These are phyloP conservation scores for Trametes versicolor DNA, from an alignment of 1,284 basidiomycete species.

Conservation along the genomic window DNA sequence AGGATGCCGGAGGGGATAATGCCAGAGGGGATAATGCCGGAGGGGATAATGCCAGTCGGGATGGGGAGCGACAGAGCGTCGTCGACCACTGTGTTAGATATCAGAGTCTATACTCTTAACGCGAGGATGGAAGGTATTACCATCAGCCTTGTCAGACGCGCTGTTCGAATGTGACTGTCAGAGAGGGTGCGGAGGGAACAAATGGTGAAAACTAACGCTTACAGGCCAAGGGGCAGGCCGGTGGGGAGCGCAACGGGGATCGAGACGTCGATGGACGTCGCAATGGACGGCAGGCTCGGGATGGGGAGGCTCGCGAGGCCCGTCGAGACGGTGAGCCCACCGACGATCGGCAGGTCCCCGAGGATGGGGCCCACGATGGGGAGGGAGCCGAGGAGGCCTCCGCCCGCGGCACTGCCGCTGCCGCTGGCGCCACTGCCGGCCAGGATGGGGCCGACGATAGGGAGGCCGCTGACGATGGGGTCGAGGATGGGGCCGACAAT, in stretches of 20 bases:
- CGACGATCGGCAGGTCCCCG: not conserved
- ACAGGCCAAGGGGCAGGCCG: constrained; percentile 1
- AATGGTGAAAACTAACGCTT: too few relatives aligned
- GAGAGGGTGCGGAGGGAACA: too few relatives aligned
- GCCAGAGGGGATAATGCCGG: not conserved
- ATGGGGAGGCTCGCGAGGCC: constrained; percentile 7
- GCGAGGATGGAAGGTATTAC: not conserved
- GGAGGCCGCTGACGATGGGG: not conserved
- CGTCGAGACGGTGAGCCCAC: not conserved
- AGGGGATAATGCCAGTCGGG: not conserved
- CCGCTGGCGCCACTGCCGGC: not conserved
- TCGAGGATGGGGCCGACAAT: not conserved
- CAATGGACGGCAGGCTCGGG: constrained; percentile 16
- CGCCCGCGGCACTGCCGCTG: not conserved
- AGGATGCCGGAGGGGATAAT: not conserved
- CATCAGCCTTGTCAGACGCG: constrained; percentile 5
- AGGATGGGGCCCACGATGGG: not conserved
- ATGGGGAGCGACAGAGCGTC: not conserved
- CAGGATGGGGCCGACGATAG: not conserved
- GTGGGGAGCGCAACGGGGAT: constrained; percentile 2
- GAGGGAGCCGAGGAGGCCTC: not conserved
- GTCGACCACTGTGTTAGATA: not conserved
- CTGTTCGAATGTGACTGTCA: too few relatives aligned
- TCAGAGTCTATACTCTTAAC: too few relatives aligned
- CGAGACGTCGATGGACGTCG: constrained; percentile 7